phyloP scores from a whole-genome alignment of 495 filamentous ascomycete species.

The Penicilliopsis zonata region DNA sequence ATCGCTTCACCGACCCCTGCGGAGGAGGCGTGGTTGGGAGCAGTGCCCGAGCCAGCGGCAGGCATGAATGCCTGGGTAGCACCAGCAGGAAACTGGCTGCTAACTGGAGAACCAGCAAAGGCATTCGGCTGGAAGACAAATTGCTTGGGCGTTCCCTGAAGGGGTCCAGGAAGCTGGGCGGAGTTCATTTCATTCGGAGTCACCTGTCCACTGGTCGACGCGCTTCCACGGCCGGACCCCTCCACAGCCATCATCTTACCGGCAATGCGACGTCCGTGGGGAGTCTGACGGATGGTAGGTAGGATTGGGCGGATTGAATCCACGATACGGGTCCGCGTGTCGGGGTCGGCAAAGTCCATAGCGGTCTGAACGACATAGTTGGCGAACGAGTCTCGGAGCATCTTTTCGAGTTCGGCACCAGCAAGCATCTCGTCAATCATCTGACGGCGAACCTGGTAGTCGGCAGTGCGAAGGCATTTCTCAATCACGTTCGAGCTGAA shows the following conservation, averaged over 20 bases:
- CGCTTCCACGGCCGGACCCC: slow-evolving; percentile 20
- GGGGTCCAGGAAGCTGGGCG: slow-evolving; percentile 18
- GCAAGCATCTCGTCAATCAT: slow-evolving; percentile 75
- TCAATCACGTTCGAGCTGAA: slow-evolving; percentile 99
- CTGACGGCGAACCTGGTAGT: slow-evolving; percentile 53
- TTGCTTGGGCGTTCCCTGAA: slow-evolving; percentile 19
- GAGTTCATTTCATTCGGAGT: slow-evolving; percentile 27
- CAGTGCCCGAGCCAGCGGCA: slow-evolving; percentile 16
- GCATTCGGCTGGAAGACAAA: slow-evolving; percentile 19
- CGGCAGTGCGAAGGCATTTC: slow-evolving; percentile 82
- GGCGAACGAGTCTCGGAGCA: slow-evolving; percentile 81
- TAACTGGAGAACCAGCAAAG: slow-evolving; percentile 11
- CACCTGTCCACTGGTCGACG: slow-evolving; percentile 22
- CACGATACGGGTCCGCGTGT: slow-evolving; percentile 59
- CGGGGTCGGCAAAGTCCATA: slow-evolving; percentile 66
- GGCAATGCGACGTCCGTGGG: slow-evolving; percentile 85
- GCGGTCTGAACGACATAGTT: slow-evolving; percentile 99
- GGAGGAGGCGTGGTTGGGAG: slow-evolving; percentile 18
- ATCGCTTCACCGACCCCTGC: slow-evolving; percentile 17
- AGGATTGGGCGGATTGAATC: slow-evolving; percentile 76
- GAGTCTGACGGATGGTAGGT: slow-evolving; percentile 70
- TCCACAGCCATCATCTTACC: slow-evolving; percentile 57
- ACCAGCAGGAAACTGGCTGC: slow-evolving; percentile 17
- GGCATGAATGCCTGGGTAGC: slow-evolving; percentile 15
- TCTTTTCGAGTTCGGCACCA: slow-evolving; percentile 65